Conservation (phyloP, 2,329 filamentous ascomycete species). For the Cryphonectria radicalis region DNA sequence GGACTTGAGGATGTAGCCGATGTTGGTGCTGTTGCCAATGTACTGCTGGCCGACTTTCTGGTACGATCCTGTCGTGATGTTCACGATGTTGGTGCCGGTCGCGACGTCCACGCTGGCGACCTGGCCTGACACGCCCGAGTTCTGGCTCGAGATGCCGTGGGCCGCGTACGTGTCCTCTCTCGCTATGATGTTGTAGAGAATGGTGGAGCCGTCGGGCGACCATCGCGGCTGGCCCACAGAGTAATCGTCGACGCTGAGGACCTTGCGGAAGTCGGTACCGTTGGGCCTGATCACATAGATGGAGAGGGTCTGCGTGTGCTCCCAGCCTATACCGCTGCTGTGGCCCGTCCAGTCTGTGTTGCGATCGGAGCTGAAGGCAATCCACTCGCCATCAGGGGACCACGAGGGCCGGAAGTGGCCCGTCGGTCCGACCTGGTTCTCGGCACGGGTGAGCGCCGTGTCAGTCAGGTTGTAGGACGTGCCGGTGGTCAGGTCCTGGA, state of each 20-base stretch:
- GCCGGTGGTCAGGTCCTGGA: slow-evolving; percentile 43
- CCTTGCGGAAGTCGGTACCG: slow-evolving; percentile 37
- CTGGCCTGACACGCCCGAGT: slow-evolving; percentile 35
- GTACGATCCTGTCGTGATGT: slow-evolving; percentile 35
- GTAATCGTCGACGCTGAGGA: slow-evolving; percentile 8
- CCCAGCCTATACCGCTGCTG: slow-evolving; percentile 44
- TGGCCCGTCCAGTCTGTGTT: slow-evolving; percentile 49
- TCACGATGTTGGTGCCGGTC: slow-evolving; percentile 40
- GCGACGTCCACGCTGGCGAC: slow-evolving; percentile 44
- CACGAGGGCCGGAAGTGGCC: slow-evolving; percentile 45
- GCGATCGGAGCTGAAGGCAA: slow-evolving; percentile 47
- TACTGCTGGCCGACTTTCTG: slow-evolving; percentile 37
- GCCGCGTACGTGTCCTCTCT: slow-evolving; percentile 43
- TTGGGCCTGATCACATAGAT: slow-evolving; percentile 45
- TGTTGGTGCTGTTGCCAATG: slow-evolving; percentile 28
- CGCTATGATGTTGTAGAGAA: slow-evolving; percentile 46
- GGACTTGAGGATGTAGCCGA: slow-evolving; percentile 38
- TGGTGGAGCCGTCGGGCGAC: slow-evolving; percentile 16
- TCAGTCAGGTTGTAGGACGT: slow-evolving; percentile 42
- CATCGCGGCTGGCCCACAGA: slow-evolving; percentile 15
- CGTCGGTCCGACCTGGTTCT: slow-evolving; percentile 34
- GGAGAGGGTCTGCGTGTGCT: slow-evolving; percentile 46
- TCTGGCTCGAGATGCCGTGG: slow-evolving; percentile 36
- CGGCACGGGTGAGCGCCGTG: slow-evolving; percentile 31
- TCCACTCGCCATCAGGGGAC: slow-evolving; percentile 47